These are phyloP conservation scores for Fistulifera solaris DNA, from an alignment of 108 stramenopile genomes.

Conservation along the genomic window DNA sequence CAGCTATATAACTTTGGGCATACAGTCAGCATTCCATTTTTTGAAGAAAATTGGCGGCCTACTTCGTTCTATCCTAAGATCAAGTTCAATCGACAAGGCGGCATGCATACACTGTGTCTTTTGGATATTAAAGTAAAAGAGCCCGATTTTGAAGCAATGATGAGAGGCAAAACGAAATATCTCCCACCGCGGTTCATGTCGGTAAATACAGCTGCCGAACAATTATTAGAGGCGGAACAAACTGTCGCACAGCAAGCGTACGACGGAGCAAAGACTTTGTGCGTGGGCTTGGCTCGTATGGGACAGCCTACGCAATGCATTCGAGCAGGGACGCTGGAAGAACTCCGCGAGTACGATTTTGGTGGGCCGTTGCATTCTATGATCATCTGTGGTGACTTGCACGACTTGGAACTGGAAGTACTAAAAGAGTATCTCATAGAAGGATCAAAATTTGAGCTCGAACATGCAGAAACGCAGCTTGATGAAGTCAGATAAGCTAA, in stretches of 20 bases:
- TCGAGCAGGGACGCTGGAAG: constrained; percentile 85
- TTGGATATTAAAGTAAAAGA: constrained; percentile 97
- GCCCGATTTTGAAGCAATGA: constrained; percentile 97
- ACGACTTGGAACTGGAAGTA: constrained; percentile 88
- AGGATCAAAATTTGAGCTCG: constrained; percentile 45
- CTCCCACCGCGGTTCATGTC: constrained; percentile 99
- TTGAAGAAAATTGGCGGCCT: constrained; percentile 93
- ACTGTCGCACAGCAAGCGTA: constrained; percentile 50
- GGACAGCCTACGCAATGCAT: constrained; percentile 90
- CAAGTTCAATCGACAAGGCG: constrained; percentile 85
- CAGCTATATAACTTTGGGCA: constrained; percentile 98
- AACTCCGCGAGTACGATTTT: constrained; percentile 82
- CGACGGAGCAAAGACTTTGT: constrained; percentile 53
- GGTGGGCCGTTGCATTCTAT: constrained; percentile 93
- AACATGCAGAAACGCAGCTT: constrained; percentile 9
- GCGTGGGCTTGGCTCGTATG: constrained; percentile 90
- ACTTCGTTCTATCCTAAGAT: constrained; percentile 94
- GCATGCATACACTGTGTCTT: constrained; percentile 98
- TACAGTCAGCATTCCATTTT: constrained; percentile 96
- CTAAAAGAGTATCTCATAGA: constrained; percentile 59
- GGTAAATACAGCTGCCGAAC: constrained; percentile 81
- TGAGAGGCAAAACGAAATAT: constrained; percentile 74
- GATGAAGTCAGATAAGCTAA: background rate
- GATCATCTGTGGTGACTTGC: constrained; percentile 90
- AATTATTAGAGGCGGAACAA: constrained; percentile 87